Evolutionary conservation across 441 rosid genomes (phyloP), one percentile per base, ranked within the genome.

Genomic region (Populus hybrid): DNA sequence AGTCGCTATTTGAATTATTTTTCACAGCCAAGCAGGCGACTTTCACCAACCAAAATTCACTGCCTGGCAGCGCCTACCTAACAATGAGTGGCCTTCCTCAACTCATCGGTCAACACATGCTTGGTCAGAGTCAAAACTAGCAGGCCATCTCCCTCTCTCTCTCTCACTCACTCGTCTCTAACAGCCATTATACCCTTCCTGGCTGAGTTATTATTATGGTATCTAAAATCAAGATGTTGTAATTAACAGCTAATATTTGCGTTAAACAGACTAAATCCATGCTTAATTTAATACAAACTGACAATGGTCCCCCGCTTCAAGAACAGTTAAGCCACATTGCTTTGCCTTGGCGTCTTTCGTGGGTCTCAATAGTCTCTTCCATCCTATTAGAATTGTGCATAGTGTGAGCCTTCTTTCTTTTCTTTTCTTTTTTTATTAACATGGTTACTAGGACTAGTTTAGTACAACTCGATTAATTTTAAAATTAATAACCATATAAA

Each of bases 301-400:
- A 3, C 3, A 5, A 28, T 66, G 77, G 74, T 70, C 66, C 76
- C 78, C 72, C 38, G 72, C 73, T 40, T 63, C 5, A 0, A 21
- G 54, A 26, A 67, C 67, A 68, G 65, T 14, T 21, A 21, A 24
- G 20, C 40, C 70, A 71, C 72, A 20, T 74, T 73, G 72, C 68
- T 46, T 73, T 14, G 70, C 80, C 26, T 46, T 16, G 77, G 81
- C 77, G 81, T 74, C 70, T 64, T 76, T 79, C 46, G 57, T 1
- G 79, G 77, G 79, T 79, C 84, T 79, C 84, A 76, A 75, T 46
- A 34, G 6, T 34, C 57, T 12, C 36, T 7, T 69, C 38, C 57
- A 46, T 14, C 57, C 57, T 14, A 14, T 14, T 46, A 46, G 57
- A 14, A 14, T 46, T 4, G 20, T 4, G 57, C 57, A 14, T 1